Conservation (phyloP, 2,329 filamentous ascomycete genomes). For the Beauveria sp. region DNA sequence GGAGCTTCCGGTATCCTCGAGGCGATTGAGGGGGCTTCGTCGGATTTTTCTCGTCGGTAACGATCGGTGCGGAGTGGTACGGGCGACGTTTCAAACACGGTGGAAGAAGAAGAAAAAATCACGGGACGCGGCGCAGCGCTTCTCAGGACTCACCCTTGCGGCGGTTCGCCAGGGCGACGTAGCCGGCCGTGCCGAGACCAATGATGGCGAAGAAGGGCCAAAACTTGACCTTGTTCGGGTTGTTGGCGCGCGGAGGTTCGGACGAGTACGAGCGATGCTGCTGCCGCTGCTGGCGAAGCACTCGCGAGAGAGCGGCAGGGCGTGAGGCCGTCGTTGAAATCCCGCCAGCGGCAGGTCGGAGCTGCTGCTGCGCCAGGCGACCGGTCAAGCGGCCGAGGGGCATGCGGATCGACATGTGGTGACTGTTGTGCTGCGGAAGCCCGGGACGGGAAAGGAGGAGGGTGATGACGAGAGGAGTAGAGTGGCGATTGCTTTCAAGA, state of each 20-base stretch:
- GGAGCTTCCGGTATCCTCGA: neutral
- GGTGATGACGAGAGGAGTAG: neutral
- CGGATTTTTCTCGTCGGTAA: neutral
- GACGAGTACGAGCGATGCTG: constrained; percentile 34
- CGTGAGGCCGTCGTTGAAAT: constrained; percentile 2
- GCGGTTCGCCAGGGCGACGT: constrained; percentile 41
- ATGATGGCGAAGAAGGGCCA: constrained; percentile 50
- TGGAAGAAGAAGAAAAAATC: neutral
- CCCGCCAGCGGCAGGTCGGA: constrained; percentile 5
- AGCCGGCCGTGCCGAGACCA: constrained; percentile 39
- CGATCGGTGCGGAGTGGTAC: neutral
- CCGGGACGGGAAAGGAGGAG: neutral
- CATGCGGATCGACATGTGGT: constrained; percentile 28
- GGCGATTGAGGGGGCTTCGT: neutral
- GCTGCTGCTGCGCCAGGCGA: constrained; percentile 13
- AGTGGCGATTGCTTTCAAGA: no score
- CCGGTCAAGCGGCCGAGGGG: constrained; percentile 20
- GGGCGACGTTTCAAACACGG: neutral
- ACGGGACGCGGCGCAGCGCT: neutral
- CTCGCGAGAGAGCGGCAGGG: constrained; percentile 12
- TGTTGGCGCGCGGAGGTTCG: constrained; percentile 23
- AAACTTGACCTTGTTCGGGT: constrained; percentile 41
- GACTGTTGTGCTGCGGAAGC: neutral
- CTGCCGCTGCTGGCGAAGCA: constrained; percentile 16
- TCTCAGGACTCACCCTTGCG: constrained; percentile 35